Percentiles rank a stretch among this genome's conserved stretches.
Conservation (phyloP, 2,329 filamentous ascomycete genomes). For the Lasiodiplodia sp. region DNA sequence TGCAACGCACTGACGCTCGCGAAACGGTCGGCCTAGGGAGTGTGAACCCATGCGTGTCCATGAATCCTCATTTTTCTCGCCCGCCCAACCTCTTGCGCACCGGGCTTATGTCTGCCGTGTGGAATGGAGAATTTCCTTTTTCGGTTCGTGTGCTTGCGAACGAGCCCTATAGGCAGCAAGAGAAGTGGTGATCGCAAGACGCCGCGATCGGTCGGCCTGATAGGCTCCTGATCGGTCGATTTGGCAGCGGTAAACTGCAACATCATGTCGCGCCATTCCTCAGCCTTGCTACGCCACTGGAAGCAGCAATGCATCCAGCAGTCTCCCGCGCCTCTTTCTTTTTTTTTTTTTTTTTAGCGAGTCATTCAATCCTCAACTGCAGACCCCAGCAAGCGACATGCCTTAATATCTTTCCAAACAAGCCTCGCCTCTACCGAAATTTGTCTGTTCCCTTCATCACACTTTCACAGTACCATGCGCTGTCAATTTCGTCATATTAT, state of each 20-base stretch:
- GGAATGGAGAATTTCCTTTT: not conserved
- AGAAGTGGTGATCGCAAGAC: no score
- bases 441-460: not conserved
- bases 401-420: not conserved
- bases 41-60: not conserved
- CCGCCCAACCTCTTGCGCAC: no score
- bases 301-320: not conserved
- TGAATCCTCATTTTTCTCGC: no score
- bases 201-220: no score
- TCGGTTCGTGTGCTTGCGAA: not conserved
- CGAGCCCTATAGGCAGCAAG: not conserved
- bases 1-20: slow-evolving; percentile 9
- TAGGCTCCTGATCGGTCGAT: no score
- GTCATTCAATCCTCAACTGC: not conserved
- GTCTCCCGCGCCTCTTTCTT: not conserved
- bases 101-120: not conserved
- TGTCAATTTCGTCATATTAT: not conserved
- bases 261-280: not conserved
- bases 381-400: not conserved
- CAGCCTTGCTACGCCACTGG: not conserved
- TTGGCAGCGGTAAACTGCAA: not conserved
- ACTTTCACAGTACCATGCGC: not conserved
- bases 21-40: not conserved
- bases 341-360: not conserved
- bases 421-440: not conserved